These are phyloP conservation scores for Gilbertella persicaria DNA, from an alignment of 371 early-diverging fungal species.

Conservation along the genomic window DNA sequence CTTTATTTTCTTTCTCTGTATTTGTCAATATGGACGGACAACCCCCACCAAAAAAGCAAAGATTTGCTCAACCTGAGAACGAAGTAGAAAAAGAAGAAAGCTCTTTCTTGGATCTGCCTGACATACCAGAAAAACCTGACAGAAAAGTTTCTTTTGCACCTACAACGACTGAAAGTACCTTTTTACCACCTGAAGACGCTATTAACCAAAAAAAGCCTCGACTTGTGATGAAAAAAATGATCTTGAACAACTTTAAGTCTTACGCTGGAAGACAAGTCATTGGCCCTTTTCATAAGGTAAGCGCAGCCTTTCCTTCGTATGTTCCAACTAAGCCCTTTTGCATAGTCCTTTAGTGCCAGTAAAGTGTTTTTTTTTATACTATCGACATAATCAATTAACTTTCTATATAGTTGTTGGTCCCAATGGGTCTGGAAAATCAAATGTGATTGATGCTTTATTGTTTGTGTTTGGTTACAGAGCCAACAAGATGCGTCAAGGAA, in stretches of 20 bases:
- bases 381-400: too few species aligned
- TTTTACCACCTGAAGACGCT: background rate
- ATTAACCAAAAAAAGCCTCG: slow-evolving; percentile 47
- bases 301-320: background rate
- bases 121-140: background rate
- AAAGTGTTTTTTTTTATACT: slow-evolving; percentile 5
- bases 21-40: slow-evolving; percentile 3
- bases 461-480: slow-evolving; percentile 99
- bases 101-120: background rate
- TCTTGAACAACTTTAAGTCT: slow-evolving; percentile 94
- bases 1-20: background rate
- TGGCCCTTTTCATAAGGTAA: slow-evolving; percentile 97
- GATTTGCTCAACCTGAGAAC: background rate
- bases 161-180: background rate
- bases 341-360: slow-evolving; percentile 55
- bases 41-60: slow-evolving; percentile 13
- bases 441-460: slow-evolving; percentile 98
- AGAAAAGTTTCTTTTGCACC: slow-evolving; percentile 2
- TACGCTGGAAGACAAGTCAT: slow-evolving; percentile 92
- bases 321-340: too few species aligned
- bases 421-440: slow-evolving; percentile 99
- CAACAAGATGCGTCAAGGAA: slow-evolving; percentile 98
- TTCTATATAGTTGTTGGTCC: slow-evolving; percentile 88
- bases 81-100: background rate
- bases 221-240: slow-evolving; percentile 91